These are phyloP conservation scores for Botryotinia convoluta DNA, from an alignment of 2,329 filamentous ascomycete species.

Conservation along the genomic window DNA sequence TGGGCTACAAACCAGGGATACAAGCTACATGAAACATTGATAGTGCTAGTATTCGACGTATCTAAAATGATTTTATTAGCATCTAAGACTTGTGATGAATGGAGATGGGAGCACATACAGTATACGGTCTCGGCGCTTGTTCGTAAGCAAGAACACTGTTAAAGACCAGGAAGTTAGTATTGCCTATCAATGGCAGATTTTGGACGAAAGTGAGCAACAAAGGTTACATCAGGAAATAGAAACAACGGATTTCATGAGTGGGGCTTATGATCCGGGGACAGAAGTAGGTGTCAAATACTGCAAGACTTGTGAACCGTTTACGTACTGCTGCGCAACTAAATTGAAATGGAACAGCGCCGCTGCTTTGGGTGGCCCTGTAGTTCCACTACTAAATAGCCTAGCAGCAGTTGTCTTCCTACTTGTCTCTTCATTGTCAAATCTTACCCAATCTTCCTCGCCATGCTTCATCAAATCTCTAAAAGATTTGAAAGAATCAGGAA, in stretches of 20 bases:
- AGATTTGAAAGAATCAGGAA: conserved; percentile 29
- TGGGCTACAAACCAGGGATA: conserved; percentile 51
- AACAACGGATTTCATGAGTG: too few relatives aligned
- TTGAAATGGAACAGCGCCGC: conserved; percentile 41
- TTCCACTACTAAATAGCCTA: conserved; percentile 45
- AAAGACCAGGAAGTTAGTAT: neutral
- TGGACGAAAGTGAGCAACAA: neutral
- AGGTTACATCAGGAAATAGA: too few relatives aligned
- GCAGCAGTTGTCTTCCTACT: conserved; percentile 42
- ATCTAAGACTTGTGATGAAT: neutral
- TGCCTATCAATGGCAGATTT: neutral
- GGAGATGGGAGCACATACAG: conserved; percentile 55
- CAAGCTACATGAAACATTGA: conserved; percentile 63
- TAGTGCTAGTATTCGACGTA: conserved; percentile 50
- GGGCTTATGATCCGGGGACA: too few relatives aligned
- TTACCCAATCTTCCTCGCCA: conserved; percentile 32
- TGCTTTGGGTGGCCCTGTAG: conserved; percentile 58
- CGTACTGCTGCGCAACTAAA: conserved; percentile 38
- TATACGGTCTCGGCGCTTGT: conserved; percentile 52
- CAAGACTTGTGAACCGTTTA: too few relatives aligned
- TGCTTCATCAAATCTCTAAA: conserved; percentile 29
- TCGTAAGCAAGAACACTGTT: conserved; percentile 41
- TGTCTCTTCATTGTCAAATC: conserved; percentile 31
- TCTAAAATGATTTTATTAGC: conserved; percentile 37
- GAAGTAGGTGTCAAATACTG: too few relatives aligned